Base-by-base conservation (phyloP, 2,329 filamentous ascomycete genomes). In the Ceratocystis papillata region DNA sequence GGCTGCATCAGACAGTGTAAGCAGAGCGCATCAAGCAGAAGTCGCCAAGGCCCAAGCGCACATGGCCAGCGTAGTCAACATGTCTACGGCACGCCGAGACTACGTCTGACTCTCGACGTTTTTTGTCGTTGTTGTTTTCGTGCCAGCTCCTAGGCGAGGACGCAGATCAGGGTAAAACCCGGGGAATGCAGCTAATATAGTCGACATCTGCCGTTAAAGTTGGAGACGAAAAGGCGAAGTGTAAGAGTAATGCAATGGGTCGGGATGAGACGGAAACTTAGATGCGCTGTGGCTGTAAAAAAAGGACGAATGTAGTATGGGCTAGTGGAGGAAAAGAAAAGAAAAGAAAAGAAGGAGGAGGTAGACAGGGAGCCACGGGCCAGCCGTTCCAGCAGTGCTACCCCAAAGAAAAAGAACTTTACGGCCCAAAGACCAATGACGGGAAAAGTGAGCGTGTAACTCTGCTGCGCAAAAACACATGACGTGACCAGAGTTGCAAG, bases 161-260 rank as follows among this genome's bases (percentile, higher is more conserved):
- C 8, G 53, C 46, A 50, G 22, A 22, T 41, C 37, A 12, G 46
- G 2, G 7, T n/a, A 48, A 48, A 48, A 48, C 45, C 50, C 50
- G 20, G 53, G 15, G 17, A 15, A n/a, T 30, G 28, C 17, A 30
- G 53, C 22, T 28, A 57, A 57, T 57, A 30, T 30, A 57, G 30
- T 57, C 25, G 22, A 57, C 53, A 57, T 57, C 28, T 57, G 53
- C 53, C 53, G 53, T 30, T 15, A 15, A 25, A 55, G 22, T 55
- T 55, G 50, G 50, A 55, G 50, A 55, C 25, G 22, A 8, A 41
- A 55, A 28, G 12, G 53, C 20, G 5, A 57, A 57, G 33, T 30
- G 10, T 30, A 57, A 28, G 5, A 6, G 28, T 22, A 57, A 30
- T 25, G 17, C 22, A 17, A 30, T 57, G 15, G 17, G n/a, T 57